These are phyloP conservation scores for Gossypium davidsonii DNA, from an alignment of 441 rosid species.

Conservation along the genomic window DNA sequence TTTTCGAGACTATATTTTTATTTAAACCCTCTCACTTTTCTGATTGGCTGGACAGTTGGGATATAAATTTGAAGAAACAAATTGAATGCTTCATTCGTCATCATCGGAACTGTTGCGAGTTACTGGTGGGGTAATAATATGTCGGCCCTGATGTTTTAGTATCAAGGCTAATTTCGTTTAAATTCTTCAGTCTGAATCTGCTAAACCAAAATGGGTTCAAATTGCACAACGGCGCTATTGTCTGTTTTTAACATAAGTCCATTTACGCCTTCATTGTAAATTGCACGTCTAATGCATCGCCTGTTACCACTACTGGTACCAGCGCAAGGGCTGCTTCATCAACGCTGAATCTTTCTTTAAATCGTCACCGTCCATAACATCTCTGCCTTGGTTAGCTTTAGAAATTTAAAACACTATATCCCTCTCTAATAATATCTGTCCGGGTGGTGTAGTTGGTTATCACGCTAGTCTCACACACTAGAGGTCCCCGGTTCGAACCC, in stretches of 20 bases:
- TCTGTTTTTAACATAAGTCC: not conserved
- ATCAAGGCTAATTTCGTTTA: not conserved
- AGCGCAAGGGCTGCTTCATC: conserved; percentile 12
- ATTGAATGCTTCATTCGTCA: conserved; percentile 1
- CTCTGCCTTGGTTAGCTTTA: no score
- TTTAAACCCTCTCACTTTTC: rapidly evolving
- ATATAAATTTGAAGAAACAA: no score
- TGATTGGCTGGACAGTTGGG: no score
- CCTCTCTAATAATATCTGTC: not conserved
- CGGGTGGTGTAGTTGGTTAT: conserved; percentile 22
- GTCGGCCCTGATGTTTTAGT: conserved; percentile 11
- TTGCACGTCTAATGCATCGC: conserved; percentile 9
- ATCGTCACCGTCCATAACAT: not conserved
- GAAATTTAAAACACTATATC: no score
- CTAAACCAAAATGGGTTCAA: not conserved
- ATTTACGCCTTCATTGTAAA: conserved; percentile 6
- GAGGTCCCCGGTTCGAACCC: conserved; percentile 46
- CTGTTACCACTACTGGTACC: not conserved
- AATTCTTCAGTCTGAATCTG: not conserved
- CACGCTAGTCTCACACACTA: conserved; percentile 32
- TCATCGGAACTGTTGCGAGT: not conserved
- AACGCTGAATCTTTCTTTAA: conserved; percentile 7
- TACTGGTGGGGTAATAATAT: conserved; percentile 14
- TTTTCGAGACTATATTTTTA: rapidly evolving
- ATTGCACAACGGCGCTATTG: conserved; percentile 8